Conservation (phyloP, 306 rosid genomes). For the Lotus japonicus region DNA sequence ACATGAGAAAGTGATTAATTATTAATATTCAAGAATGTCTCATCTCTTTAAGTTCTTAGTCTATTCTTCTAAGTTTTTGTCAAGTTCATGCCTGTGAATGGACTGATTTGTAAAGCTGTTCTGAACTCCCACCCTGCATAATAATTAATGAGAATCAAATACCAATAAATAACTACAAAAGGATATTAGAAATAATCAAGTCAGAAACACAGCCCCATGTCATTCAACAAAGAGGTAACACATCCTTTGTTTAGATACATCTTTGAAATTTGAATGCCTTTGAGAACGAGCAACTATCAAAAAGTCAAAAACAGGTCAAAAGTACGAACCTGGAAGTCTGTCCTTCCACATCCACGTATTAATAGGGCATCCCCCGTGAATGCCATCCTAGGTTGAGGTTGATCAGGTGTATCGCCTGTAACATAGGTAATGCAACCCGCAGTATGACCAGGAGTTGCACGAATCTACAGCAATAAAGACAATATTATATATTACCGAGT, state of each 20-base stretch:
- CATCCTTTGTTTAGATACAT: not conserved
- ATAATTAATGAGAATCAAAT: constrained; percentile 21
- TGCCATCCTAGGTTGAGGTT: constrained; percentile 82
- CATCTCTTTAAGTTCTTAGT: not conserved
- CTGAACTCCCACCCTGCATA: constrained; percentile 93
- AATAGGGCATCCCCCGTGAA: constrained; percentile 83
- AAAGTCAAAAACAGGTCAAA: not conserved
- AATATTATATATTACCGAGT: not conserved
- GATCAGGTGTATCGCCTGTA: constrained; percentile 75
- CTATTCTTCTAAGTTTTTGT: not conserved
- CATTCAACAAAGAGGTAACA: not conserved
- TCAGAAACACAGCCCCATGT: not conserved
- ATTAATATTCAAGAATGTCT: not conserved
- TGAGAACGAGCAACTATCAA: not conserved
- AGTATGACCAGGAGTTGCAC: constrained; percentile 94
- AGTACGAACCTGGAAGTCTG: constrained; percentile 81
- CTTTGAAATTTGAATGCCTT: constrained; percentile 8
- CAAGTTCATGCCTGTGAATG: constrained; percentile 82
- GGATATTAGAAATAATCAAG: not conserved
- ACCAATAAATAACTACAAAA: not conserved
- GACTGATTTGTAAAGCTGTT: constrained; percentile 72
- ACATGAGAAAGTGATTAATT: not conserved
- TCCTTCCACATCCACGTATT: constrained; percentile 95
- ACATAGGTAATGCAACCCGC: constrained; percentile 84
- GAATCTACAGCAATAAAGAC: constrained; percentile 43